Percentiles rank a stretch among this genome's conserved stretches.
Evolutionary conservation across 2,329 filamentous ascomycete species (phyloP).

Genomic region (Colletotrichum simmondsii): DNA sequence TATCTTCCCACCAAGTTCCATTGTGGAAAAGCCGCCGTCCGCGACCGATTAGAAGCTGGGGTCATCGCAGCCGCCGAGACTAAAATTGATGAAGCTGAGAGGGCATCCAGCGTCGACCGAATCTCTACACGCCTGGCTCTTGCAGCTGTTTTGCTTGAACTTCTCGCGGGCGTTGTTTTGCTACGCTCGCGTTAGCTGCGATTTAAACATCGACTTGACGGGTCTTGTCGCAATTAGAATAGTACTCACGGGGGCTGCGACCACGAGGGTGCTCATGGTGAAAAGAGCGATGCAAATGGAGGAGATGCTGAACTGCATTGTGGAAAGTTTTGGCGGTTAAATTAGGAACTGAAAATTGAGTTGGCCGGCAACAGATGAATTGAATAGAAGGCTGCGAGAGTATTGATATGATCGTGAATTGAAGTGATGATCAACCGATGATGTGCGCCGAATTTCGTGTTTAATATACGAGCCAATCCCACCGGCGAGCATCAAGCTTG

Average conservation of each 20-base stretch:
- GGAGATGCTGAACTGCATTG: slow-evolving; percentile 3
- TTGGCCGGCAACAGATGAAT: background rate
- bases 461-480: background rate
- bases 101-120: slow-evolving; percentile 14
- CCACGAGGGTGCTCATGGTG: background rate
- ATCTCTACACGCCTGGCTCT: slow-evolving; percentile 20
- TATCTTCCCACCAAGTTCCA: background rate
- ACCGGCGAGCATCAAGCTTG: background rate
- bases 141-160: slow-evolving; percentile 15
- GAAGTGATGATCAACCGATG: background rate
- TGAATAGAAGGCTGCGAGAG: background rate
- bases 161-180: slow-evolving; percentile 8
- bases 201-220: background rate
- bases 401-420: background rate
- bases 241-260: background rate
- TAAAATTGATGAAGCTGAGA: slow-evolving; percentile 11
- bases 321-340: background rate
- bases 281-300: slow-evolving; percentile 5
- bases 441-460: background rate
- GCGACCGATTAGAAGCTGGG: background rate
- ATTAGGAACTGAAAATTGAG: background rate
- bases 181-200: background rate
- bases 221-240: background rate
- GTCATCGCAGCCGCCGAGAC: slow-evolving; percentile 20
- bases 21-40: background rate